phyloP scores from a whole-genome alignment of 768 basidiomycete genomes.

The Hericium alpestre region DNA sequence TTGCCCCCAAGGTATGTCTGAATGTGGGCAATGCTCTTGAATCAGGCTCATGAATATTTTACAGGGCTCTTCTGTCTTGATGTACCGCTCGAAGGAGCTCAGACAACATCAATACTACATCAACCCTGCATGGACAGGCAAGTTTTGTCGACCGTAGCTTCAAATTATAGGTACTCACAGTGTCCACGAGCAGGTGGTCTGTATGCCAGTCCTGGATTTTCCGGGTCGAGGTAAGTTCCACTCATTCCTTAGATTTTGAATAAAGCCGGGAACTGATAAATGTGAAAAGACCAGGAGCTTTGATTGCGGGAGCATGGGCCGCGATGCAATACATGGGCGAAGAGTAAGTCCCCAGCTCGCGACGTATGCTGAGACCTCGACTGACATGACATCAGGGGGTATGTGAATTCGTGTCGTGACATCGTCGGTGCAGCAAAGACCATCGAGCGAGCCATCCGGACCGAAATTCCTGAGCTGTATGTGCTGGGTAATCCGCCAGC shows the following conservation, averaged over 20 bases:
- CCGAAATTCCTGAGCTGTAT: constrained; percentile 73
- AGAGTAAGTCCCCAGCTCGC: constrained; percentile 38
- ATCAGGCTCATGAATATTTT: background rate
- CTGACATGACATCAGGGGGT: constrained; percentile 46
- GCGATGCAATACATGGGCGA: constrained; percentile 90
- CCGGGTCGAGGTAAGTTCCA: constrained; percentile 69
- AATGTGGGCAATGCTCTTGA: background rate
- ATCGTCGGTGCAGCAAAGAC: constrained; percentile 69
- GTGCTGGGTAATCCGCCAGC: constrained; percentile 84
- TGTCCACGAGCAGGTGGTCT: constrained; percentile 52
- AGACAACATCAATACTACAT: constrained; percentile 82
- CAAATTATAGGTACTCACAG: constrained; percentile 10
- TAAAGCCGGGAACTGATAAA: too few relatives aligned
- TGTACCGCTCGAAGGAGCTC: constrained; percentile 77
- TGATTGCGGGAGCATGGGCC: constrained; percentile 95
- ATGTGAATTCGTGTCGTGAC: constrained; percentile 70
- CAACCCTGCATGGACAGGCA: constrained; percentile 70
- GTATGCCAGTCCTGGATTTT: constrained; percentile 82
- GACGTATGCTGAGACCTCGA: background rate
- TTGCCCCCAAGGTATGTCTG: constrained; percentile 71
- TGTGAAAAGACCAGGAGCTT: constrained; percentile 39
- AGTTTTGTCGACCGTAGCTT: constrained; percentile 4
- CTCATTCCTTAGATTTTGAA: background rate
- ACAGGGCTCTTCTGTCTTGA: constrained; percentile 86
- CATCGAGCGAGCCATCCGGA: constrained; percentile 57